phyloP scores from a whole-genome alignment of 1,284 basidiomycete species.

The Entoloma clypeatum region DNA sequence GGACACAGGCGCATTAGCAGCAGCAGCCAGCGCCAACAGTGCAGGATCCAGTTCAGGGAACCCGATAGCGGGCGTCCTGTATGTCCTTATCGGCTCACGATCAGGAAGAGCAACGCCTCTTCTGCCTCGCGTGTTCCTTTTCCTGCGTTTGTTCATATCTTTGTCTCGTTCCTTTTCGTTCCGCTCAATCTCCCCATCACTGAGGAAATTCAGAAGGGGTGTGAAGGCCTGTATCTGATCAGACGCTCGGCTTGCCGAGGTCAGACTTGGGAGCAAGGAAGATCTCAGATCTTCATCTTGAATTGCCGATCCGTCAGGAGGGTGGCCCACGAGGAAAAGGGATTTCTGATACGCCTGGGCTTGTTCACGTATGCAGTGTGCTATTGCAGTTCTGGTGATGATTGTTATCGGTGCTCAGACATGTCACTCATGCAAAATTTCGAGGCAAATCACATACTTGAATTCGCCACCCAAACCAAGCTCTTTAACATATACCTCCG shows the following conservation, averaged over 20 bases:
- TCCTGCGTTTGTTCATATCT: slow-evolving; percentile 80
- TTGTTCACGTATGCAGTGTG: slow-evolving; percentile 96
- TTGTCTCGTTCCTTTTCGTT: slow-evolving; percentile 93
- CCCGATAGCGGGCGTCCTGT: slow-evolving; percentile 82
- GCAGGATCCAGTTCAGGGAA: slow-evolving; percentile 76
- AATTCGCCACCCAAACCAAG: slow-evolving; percentile 92
- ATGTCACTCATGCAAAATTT: not conserved
- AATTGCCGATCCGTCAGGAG: slow-evolving; percentile 73
- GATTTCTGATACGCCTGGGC: slow-evolving; percentile 90
- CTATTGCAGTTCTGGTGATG: slow-evolving; percentile 80
- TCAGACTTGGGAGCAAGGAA: slow-evolving; percentile 82
- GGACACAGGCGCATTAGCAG: slow-evolving; percentile 63
- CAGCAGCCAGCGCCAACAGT: slow-evolving; percentile 57
- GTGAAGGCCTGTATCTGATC: slow-evolving; percentile 80
- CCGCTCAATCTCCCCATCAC: slow-evolving; percentile 83
- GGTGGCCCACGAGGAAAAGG: slow-evolving; percentile 87
- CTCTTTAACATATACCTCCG: slow-evolving; percentile 83
- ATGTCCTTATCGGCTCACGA: slow-evolving; percentile 89
- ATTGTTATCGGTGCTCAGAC: slow-evolving; percentile 10
- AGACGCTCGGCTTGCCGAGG: slow-evolving; percentile 65
- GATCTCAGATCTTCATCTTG: slow-evolving; percentile 91
- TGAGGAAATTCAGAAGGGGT: slow-evolving; percentile 85
- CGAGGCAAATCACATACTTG: slow-evolving; percentile 52
- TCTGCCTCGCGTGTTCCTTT: slow-evolving; percentile 85
- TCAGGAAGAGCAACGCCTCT: slow-evolving; percentile 91